Conservation (phyloP, 176 grass and related monocot species). For the Areca catechu region DNA sequence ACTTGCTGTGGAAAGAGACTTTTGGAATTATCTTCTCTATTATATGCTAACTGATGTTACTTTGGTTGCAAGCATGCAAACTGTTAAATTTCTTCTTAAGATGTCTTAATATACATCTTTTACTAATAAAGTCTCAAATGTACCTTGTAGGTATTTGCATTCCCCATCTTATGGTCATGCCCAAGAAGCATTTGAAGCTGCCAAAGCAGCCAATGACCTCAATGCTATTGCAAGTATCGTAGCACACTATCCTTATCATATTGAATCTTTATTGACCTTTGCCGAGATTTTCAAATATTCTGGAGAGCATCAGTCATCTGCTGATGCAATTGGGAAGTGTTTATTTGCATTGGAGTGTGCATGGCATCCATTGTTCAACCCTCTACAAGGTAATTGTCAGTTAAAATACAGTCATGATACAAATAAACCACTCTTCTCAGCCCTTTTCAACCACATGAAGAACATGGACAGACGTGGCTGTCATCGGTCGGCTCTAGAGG, state of each 20-base stretch:
- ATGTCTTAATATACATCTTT: too few relatives aligned
- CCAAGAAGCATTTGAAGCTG: conserved; percentile 85
- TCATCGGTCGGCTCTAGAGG: conserved; percentile 89
- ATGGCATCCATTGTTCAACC: conserved; percentile 71
- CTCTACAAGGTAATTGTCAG: conserved; percentile 52
- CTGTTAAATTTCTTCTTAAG: neutral
- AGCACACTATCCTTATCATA: conserved; percentile 65
- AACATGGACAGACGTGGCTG: conserved; percentile 86
- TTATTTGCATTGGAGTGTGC: conserved; percentile 88
- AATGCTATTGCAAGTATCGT: conserved; percentile 76
- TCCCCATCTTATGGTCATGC: conserved; percentile 48
- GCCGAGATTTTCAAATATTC: conserved; percentile 94
- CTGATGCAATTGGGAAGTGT: conserved; percentile 78
- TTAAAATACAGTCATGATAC: conserved; percentile 75
- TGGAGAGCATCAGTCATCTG: conserved; percentile 84
- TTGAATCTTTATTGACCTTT: conserved; percentile 87
- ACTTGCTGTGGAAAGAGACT: too few relatives aligned
- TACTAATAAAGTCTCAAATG: neutral
- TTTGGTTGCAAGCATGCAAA: too few relatives aligned
- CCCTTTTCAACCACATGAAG: conserved; percentile 93
- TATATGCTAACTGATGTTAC: too few relatives aligned
- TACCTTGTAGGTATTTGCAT: conserved; percentile 50
- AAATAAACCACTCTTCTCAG: conserved; percentile 81
- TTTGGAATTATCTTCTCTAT: too few relatives aligned
- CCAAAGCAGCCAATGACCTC: conserved; percentile 84